Percentiles rank a stretch among this genome's conserved stretches.
Conservation (phyloP, 495 filamentous ascomycete genomes). For the Cryomyces minteri region DNA sequence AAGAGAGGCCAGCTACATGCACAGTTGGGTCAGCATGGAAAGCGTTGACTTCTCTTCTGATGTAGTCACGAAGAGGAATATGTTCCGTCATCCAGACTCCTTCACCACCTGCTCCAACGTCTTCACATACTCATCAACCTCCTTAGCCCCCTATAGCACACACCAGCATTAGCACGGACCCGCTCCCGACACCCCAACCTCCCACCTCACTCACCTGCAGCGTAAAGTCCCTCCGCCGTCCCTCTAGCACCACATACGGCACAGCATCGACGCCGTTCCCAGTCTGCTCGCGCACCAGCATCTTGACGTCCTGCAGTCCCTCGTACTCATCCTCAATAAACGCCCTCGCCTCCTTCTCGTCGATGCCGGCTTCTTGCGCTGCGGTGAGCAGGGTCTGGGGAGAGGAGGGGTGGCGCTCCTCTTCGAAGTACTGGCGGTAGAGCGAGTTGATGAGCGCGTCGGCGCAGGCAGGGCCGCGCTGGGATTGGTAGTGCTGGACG, state of each 20-base stretch:
- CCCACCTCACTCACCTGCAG: slow-evolving; percentile 4
- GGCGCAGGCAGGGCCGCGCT: slow-evolving; percentile 19
- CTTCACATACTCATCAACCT: slow-evolving; percentile 32
- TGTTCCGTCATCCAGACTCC: slow-evolving; percentile 18
- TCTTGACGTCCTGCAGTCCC: slow-evolving; percentile 27
- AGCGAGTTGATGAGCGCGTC: slow-evolving; percentile 24
- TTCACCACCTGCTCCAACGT: slow-evolving; percentile 26
- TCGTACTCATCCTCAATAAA: slow-evolving; percentile 28
- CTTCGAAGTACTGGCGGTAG: slow-evolving; percentile 31
- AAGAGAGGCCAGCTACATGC: no score
- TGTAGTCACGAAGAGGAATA: background rate
- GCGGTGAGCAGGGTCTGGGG: slow-evolving; percentile 26
- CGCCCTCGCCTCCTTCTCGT: slow-evolving; percentile 23
- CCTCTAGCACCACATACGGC: slow-evolving; percentile 30
- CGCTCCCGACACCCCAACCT: no score
- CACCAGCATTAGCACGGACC: no score
- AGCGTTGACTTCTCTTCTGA: no score
- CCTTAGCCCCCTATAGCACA: slow-evolving; percentile 24
- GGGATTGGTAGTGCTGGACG: slow-evolving; percentile 29
- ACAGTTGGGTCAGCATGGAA: no score
- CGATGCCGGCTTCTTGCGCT: slow-evolving; percentile 24
- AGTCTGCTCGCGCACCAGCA: slow-evolving; percentile 25
- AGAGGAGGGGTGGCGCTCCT: slow-evolving; percentile 26
- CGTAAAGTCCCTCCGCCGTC: slow-evolving; percentile 31
- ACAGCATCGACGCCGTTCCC: slow-evolving; percentile 33